These are phyloP conservation scores for Chrysophaeum taylorii DNA, from an alignment of 352 stramenopile genomes.

Conservation along the genomic window DNA sequence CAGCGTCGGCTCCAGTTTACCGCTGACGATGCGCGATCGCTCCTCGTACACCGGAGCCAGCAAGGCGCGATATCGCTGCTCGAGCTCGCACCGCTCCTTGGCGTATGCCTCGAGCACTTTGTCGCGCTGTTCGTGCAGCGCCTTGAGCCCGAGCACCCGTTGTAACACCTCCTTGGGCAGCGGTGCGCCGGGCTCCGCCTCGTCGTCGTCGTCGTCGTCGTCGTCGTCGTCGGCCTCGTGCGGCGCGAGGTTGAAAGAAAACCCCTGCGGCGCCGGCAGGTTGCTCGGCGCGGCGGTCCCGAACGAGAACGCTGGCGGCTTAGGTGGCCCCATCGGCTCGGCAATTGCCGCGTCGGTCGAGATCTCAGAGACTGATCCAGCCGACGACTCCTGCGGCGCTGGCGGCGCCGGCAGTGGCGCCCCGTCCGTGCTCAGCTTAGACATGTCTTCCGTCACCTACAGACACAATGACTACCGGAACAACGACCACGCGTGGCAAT, in stretches of 20 bases:
- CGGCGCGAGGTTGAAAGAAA: background rate
- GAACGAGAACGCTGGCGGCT: too few species aligned
- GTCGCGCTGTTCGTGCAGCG: constrained; percentile 42
- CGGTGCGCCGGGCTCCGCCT: constrained; percentile 16
- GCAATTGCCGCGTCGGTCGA: too few species aligned
- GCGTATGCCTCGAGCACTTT: constrained; percentile 39
- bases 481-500: too few species aligned
- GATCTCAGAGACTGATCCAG: too few species aligned
- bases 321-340: too few species aligned
- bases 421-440: too few species aligned
- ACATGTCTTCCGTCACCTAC: too few species aligned
- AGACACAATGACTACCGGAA: too few species aligned
- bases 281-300: too few species aligned
- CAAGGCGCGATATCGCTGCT: constrained; percentile 42
- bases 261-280: background rate
- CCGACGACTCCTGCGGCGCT: too few species aligned
- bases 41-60: constrained; percentile 46
- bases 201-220: constrained; percentile 25
- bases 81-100: constrained; percentile 44
- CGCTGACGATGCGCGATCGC: constrained; percentile 40
- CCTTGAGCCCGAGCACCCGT: constrained; percentile 46
- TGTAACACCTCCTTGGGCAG: constrained; percentile 27
- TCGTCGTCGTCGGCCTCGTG: constrained; percentile 1
- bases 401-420: too few species aligned
- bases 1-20: constrained; percentile 36